Evolutionary conservation across 1,139 yeast genomes (phyloP).

Genomic region (Kodamaea ohmeri): DNA sequence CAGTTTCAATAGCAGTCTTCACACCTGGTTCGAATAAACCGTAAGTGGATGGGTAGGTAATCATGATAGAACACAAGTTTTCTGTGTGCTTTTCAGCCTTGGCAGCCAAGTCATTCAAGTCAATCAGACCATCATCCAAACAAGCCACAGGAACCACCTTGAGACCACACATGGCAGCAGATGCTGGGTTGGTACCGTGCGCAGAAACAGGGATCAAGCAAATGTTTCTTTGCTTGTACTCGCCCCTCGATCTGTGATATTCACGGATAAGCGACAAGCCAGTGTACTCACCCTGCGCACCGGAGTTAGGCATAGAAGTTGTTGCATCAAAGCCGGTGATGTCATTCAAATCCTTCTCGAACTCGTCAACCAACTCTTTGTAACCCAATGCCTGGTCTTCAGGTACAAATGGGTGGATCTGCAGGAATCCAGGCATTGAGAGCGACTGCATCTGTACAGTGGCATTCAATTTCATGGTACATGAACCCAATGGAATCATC

Average conservation of each 20-base stretch:
- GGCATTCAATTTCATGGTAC: slow-evolving; percentile 96
- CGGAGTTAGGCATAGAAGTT: slow-evolving; percentile 93
- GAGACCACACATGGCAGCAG: slow-evolving; percentile 96
- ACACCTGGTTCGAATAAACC: slow-evolving; percentile 95
- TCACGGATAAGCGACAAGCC: slow-evolving; percentile 85
- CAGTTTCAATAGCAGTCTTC: slow-evolving; percentile 75
- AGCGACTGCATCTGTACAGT: slow-evolving; percentile 94
- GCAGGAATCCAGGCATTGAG: slow-evolving; percentile 89
- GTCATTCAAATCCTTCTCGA: slow-evolving; percentile 81
- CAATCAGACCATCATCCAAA: slow-evolving; percentile 79
- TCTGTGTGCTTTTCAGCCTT: slow-evolving; percentile 72
- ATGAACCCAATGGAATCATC: slow-evolving; percentile 96
- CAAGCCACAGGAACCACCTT: slow-evolving; percentile 93
- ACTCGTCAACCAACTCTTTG: slow-evolving; percentile 65
- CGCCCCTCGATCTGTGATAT: slow-evolving; percentile 71
- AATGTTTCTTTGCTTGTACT: slow-evolving; percentile 65
- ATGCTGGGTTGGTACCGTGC: slow-evolving; percentile 98
- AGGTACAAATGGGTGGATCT: slow-evolving; percentile 92
- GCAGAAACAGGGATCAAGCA: slow-evolving; percentile 96
- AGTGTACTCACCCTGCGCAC: slow-evolving; percentile 97
- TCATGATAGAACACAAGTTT: slow-evolving; percentile 85
- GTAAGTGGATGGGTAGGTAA: slow-evolving; percentile 95
- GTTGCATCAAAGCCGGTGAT: slow-evolving; percentile 95
- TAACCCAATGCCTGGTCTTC: slow-evolving; percentile 84
- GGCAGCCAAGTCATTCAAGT: slow-evolving; percentile 65